A percentile compares a stretch with the other conserved stretches of the same genome.
phyloP scores from a whole-genome alignment of 805 yeast genomes.

The Wickerhamomyces silvicola region DNA sequence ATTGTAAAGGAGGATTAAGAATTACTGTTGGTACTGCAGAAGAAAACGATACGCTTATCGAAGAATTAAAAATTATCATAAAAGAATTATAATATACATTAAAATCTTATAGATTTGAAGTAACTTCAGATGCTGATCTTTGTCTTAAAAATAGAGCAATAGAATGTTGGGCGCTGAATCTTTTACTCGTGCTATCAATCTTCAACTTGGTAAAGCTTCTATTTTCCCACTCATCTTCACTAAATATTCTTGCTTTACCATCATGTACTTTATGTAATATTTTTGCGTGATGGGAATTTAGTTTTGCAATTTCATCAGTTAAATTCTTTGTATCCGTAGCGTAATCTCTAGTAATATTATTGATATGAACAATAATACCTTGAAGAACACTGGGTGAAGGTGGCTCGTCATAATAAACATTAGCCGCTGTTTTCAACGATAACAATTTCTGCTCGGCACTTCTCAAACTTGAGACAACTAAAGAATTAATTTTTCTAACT shows the following conservation, averaged over 20 bases:
- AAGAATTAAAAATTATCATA: conserved; percentile 36
- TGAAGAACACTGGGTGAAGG: conserved; percentile 11
- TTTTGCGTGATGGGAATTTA: conserved; percentile 16
- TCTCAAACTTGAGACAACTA: conserved; percentile 9
- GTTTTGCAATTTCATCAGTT: conserved; percentile 12
- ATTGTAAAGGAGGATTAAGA: conserved; percentile 84
- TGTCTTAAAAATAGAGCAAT: conserved; percentile 5
- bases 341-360: conserved; percentile 12
- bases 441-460: conserved; percentile 14
- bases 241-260: conserved; percentile 2
- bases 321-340: conserved; percentile 14
- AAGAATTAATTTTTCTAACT: conserved; percentile 9
- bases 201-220: conserved; percentile 13
- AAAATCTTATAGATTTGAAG: conserved; percentile 7
- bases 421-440: conserved; percentile 14
- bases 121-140: conserved; percentile 8
- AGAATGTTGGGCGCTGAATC: conserved; percentile 3
- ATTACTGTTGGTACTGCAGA: conserved; percentile 78
- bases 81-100: conserved; percentile 8
- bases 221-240: conserved; percentile 2
- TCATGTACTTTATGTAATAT: conserved; percentile 10
- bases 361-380: conserved; percentile 12
- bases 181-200: conserved; percentile 9
- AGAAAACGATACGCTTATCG: conserved; percentile 59
- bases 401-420: conserved; percentile 5